Evolutionary conservation across 441 rosid genomes (phyloP).

Genomic region (Gossypium gossypioides): DNA sequence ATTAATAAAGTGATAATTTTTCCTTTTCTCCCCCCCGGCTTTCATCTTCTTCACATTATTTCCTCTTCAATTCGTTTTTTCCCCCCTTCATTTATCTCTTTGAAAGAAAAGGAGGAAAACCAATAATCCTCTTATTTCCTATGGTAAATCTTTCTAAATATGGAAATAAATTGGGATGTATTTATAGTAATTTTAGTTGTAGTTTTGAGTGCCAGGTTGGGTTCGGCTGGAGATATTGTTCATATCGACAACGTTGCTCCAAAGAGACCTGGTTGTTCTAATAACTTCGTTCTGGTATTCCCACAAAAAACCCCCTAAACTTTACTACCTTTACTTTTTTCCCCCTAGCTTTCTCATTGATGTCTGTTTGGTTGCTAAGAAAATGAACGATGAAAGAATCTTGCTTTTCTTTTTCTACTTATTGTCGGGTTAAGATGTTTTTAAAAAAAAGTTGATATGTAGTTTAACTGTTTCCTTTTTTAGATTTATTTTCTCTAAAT

Average conservation of each 20-base stretch:
- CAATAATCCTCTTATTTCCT: neutral
- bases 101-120: neutral
- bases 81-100: neutral
- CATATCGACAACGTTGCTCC: constrained; percentile 40
- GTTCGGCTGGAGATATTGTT: constrained; percentile 40
- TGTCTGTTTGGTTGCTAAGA: constrained; percentile 9
- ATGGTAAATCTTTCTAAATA: neutral
- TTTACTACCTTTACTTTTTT: neutral
- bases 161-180: constrained; percentile 16
- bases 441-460: neutral
- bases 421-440: neutral
- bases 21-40: neutral
- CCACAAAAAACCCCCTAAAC: neutral
- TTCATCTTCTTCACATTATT: neutral
- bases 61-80: neutral
- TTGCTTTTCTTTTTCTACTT: neutral
- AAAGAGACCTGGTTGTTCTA: constrained; percentile 34
- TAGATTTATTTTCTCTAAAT: neutral
- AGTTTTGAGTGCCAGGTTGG: constrained; percentile 24
- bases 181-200: constrained; percentile 20
- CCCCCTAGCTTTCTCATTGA: neutral
- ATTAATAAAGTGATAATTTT: constrained; percentile 5
- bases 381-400: constrained; percentile 7
- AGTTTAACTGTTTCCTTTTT: neutral
- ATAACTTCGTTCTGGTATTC: constrained; percentile 43